Evolutionary conservation across 306 rosid genomes (phyloP), one percentile per base, ranked within the genome.

Genomic region (Fragaria iinumae): DNA sequence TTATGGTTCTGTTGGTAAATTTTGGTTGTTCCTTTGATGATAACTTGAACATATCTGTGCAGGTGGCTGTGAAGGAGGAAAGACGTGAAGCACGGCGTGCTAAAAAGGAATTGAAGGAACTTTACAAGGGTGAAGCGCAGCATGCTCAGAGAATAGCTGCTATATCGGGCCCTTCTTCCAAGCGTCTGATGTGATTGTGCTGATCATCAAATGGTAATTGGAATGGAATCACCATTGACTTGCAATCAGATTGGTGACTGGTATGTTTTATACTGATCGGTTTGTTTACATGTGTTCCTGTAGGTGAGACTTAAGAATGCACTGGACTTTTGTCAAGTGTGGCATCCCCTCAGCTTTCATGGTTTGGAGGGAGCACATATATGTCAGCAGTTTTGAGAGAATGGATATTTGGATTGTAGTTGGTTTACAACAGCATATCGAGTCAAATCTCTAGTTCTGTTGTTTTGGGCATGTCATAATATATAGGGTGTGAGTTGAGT

Each of bases 31-130:
- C 9, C 52, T 75, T 63, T 69, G 50, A 60, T 80, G 11, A 21
- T 55, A 17, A 76, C 44, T 18, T 13, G 8, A 43, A 38, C 13
- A 18, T 20, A 71, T 36, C 44, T 81, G 69, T 82, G 69, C 59
- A 92, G 99, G 81, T 85, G 80, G 98, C 96, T 64, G 89, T 96
- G 13, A 96, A 96, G 84, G 97, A 91, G 82, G 96, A 91, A 56
- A 79, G 90, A 6, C 93, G 91, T 1, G 99, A 84, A 70, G 93
- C 99, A 38, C 88, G 99, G 25, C 94, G 90, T 10, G 36, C 66
- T 16, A 96, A 96, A 70, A 96, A 93, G 44, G 99, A 96, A 83
- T 82, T 72, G 86, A 96, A 89, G 74, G 98, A 52, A 75, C 96
- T 92, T 80, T 96, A 90, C 81, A 89, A 64, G 80, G 71, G 82